Evolutionary conservation across 768 basidiomycete genomes (phyloP), one percentile per base, ranked within the genome.

Genomic region (Gelatoporia subvermispora): DNA sequence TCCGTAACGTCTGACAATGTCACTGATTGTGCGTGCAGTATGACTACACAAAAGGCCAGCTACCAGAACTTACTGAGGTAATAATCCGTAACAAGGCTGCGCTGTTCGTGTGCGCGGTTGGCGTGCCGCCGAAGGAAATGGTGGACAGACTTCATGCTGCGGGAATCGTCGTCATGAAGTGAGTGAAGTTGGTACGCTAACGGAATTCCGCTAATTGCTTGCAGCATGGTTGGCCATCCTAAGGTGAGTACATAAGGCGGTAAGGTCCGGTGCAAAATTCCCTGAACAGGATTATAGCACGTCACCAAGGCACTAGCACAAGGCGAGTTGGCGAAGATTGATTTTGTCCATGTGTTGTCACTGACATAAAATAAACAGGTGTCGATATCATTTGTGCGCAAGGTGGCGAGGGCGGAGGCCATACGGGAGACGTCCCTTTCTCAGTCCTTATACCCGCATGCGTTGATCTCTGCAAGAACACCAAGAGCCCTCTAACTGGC

Each of bases 331-430:
- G 8, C 31, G 37, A 7, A 21, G 31, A 21, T 35, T 13, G 38
- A 45, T 5, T n/a, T 13, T 8, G n/a, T 34, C 2, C 7, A 20
- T 31, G 9, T 11, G 21, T 0, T 17, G 22, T 11, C 15, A 21
- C 1, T 17, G 24, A 15, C 20, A 18, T 0, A n/a, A 13, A 17
- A 10, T 41, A 20, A 21, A 3, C 56, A 76, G 88, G 90, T n/a
- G 88, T 92, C 15, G 91, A 94, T 57, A 80, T 93, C 51, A 91
- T 94, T 41, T 90, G 91, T 60, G 90, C 88, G 1, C 89, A 89
- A 64, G 87, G 85, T 28, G 88, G 88, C 16, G 90, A 92, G 66
- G 91, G 89, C 17, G 90, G 91, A 22, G 91, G 90, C 11, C 91
- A 93, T 68, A 92, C 91, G 1, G 88, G 92, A 35, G 85, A 89